These are phyloP conservation scores for Moesziomyces sp. DNA, from an alignment of 1,284 basidiomycete species.

Conservation along the genomic window DNA sequence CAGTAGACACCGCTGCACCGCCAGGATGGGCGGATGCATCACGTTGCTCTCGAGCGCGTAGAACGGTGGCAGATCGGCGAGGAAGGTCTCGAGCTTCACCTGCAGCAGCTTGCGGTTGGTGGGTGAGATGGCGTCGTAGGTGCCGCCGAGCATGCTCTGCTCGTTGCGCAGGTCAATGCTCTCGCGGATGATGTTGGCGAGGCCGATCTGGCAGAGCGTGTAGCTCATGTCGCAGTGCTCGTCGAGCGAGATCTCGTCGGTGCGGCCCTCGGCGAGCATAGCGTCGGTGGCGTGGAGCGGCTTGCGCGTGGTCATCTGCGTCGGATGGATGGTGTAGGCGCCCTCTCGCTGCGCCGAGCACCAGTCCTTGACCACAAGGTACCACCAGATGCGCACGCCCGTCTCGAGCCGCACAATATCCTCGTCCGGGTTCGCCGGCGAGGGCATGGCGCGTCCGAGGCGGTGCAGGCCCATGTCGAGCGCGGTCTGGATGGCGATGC, in stretches of 20 bases:
- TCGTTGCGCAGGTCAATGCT: conserved; percentile 52
- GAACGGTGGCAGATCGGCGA: conserved; percentile 49
- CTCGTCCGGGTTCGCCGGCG: conserved; percentile 16
- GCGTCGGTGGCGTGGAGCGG: conserved; percentile 54
- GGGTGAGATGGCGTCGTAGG: conserved; percentile 33
- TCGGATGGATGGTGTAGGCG: conserved; percentile 54
- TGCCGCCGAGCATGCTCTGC: conserved; percentile 35
- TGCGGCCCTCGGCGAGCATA: conserved; percentile 24
- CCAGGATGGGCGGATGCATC: conserved; percentile 36
- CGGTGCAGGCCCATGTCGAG: conserved; percentile 56
- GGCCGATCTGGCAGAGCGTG: conserved; percentile 47
- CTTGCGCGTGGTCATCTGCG: conserved; percentile 51
- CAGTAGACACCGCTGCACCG: conserved; percentile 52
- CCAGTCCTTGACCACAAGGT: conserved; percentile 58
- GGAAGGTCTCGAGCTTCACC: conserved; percentile 30
- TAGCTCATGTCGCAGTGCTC: conserved; percentile 47
- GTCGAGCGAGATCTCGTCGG: conserved; percentile 28
- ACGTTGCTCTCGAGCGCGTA: conserved; percentile 39
- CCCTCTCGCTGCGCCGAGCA: conserved; percentile 51
- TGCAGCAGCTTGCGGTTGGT: conserved; percentile 44
- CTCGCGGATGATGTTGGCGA: conserved; percentile 52
- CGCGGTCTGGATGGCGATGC: conserved; percentile 54
- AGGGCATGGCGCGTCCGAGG: conserved; percentile 45
- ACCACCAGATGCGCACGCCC: conserved; percentile 56
- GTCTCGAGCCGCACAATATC: conserved; percentile 49